Evolutionary conservation across 495 filamentous ascomycete genomes (phyloP), one percentile per base, ranked within the genome.

Genomic region (Talaromyces proteolyticus): DNA sequence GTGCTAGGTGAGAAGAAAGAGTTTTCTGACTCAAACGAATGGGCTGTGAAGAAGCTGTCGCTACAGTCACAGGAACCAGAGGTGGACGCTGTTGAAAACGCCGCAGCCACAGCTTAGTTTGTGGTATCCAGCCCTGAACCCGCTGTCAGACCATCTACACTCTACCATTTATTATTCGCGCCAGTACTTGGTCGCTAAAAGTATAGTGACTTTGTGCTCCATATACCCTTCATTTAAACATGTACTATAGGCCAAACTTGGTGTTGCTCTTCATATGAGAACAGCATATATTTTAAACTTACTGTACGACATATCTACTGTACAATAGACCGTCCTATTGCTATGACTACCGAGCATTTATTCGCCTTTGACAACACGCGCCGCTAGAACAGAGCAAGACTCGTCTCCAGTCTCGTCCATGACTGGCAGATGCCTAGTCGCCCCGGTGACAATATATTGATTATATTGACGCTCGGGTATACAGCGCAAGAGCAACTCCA

Each of bases 1-100:
- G 82, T 97, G 36, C 77, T 98, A 2, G 93, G 93, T 24, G 85
- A 95, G 73, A 86, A 81, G 72, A 89, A 84, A 55, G 82, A 84
- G 22, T 95, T 88, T 16, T 48, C 26, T 38, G 76, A 84, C 10
- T 69, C 63, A 14, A 62, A 66, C 17, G 58, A 54, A 24, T 75
- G 69, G 71, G 62, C 70, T 4, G 58, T 75, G 44, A 67, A 65
- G 22, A 73, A 73, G 59, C 64, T 73, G 21, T 70, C 68, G 29
- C 64, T 75, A 62, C 65, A 67, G 37, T 26, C 41, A 17, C 24
- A 52, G 29, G 42, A 52, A 46, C 39, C 42, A 11, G 42, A 37
- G 7, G 20, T 47, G 8, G 50, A 53, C 26, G 51, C 47, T 22
- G 54, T 42, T 40, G 57, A 50, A 36, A 54, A 47, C 44, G 52